These are phyloP conservation scores for Cryoendolithus antarcticus DNA, from an alignment of 2,329 filamentous ascomycete species.

Conservation along the genomic window DNA sequence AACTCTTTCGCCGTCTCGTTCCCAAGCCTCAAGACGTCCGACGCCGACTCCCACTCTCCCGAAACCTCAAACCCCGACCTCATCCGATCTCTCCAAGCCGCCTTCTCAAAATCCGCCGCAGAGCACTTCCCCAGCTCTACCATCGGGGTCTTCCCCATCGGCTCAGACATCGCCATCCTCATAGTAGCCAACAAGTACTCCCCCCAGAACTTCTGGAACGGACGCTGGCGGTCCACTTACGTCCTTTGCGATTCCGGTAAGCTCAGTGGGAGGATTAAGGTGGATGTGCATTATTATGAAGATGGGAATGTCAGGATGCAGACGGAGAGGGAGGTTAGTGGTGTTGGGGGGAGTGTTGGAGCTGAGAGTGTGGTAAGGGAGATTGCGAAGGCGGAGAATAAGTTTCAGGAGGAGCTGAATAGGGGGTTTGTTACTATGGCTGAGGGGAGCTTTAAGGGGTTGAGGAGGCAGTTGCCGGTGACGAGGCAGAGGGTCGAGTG, in stretches of 20 bases:
- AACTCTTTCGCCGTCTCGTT: conserved; percentile 64
- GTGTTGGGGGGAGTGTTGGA: conserved; percentile 43
- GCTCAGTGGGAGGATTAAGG: conserved; percentile 70
- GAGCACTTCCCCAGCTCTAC: conserved; percentile 82
- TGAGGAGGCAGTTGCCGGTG: conserved; percentile 86
- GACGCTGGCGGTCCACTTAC: conserved; percentile 87
- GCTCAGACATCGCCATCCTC: conserved; percentile 63
- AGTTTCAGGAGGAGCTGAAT: conserved; percentile 94
- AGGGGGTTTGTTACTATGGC: conserved; percentile 75
- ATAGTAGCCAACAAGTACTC: conserved; percentile 95
- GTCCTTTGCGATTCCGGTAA: conserved; percentile 56
- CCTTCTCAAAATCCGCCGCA: conserved; percentile 58
- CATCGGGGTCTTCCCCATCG: conserved; percentile 70
- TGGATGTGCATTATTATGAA: conserved; percentile 98
- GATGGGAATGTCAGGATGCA: conserved; percentile 92
- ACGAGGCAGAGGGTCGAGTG: conserved; percentile 98
- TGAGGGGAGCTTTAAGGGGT: conserved; percentile 87
- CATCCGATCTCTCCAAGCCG: conserved; percentile 74
- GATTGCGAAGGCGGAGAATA: conserved; percentile 70
- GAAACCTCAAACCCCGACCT: conserved; percentile 68
- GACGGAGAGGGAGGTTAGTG: conserved; percentile 64
- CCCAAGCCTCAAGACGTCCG: conserved; percentile 39
- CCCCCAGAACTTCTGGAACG: conserved; percentile 98
- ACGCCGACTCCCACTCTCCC: conserved; percentile 63
- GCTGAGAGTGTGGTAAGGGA: conserved; percentile 62